Base-by-base conservation (phyloP, 441 rosid species). In the Omphalea diandra region DNA sequence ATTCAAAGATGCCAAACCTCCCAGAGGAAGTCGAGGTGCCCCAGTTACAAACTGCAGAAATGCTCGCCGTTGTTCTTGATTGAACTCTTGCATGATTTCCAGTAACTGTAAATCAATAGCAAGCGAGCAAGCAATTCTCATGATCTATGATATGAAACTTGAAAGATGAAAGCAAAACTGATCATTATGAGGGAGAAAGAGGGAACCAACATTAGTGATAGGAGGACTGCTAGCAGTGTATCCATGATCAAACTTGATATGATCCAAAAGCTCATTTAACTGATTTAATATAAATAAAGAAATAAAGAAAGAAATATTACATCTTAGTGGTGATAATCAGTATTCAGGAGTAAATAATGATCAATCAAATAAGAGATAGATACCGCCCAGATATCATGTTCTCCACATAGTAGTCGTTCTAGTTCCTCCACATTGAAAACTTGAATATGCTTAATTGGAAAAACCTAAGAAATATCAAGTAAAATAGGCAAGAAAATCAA, bases 181-280 rank as follows among this genome's bases (percentile, higher is more conserved):
- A n/a, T n/a, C n/a, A n/a, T n/a, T n/a, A n/a, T n/a, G n/a, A 18
- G 20, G 58, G 67, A 26, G 63, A 38, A 46, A 62, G 65, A 44
- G 72, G 63, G 64, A 20, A 69, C 93, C 26, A 24, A 95, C 99
- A 73, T 90, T 80, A 70, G 74, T 66, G 67, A 95, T 75, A 2
- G 97, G 97, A 72, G 87, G 91, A 81, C 99, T 93, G 85, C 99
- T 91, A 33, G 94, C 90, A 24, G 99, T 91, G 79, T 96, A 96
- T 80, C 98, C 99, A 70, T 96, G 99, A 84, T 96, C 99, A 50
- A 93, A 93, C 88, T 96, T 96, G 78, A 96, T 82, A 81, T 96
- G 94, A 79, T 96, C 98, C 85, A 85, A 73, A 44, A 93, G 88
- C 79, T 93, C 97, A 73, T 84, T 85, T 73, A 80, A 83, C 97